Evolutionary conservation across 345 rosid species (phyloP).

Genomic region (Linum lewisii): DNA sequence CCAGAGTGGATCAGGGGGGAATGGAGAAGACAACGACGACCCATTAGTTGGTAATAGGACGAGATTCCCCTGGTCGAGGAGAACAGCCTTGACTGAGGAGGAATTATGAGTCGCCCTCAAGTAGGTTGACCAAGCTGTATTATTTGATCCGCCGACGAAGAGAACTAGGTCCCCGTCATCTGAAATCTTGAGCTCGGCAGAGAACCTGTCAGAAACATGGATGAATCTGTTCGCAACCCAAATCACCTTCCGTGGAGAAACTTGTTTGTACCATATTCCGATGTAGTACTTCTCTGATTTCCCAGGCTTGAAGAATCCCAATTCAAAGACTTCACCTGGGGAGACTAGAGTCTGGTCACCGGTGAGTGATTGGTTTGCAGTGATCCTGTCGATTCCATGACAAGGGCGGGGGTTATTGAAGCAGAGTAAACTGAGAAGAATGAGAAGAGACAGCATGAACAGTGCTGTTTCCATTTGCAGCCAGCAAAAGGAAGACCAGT

Average conservation of each 20-base stretch:
- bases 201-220: constrained; percentile 34
- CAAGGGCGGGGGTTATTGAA: constrained; percentile 20
- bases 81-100: constrained; percentile 31
- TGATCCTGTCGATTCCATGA: constrained; percentile 41
- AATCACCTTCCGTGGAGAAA: constrained; percentile 25
- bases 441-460: constrained; percentile 15
- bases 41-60: constrained; percentile 26
- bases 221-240: constrained; percentile 76
- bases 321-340: constrained; percentile 26
- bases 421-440: constrained; percentile 20
- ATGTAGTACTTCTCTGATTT: constrained; percentile 47
- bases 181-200: constrained; percentile 41
- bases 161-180: constrained; percentile 44
- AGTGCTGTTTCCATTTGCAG: background rate
- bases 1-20: constrained; percentile 21
- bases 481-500: too few relatives aligned
- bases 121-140: constrained; percentile 56
- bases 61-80: constrained; percentile 51
- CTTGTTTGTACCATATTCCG: constrained; percentile 50
- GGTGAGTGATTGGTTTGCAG: constrained; percentile 39
- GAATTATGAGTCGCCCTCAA: constrained; percentile 7
- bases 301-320: constrained; percentile 58
- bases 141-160: constrained; percentile 29
- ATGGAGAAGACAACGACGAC: too few relatives aligned
- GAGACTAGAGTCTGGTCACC: constrained; percentile 54